Conservation (phyloP, 1,284 basidiomycete species). For the Sphaerobolus stellatus region DNA sequence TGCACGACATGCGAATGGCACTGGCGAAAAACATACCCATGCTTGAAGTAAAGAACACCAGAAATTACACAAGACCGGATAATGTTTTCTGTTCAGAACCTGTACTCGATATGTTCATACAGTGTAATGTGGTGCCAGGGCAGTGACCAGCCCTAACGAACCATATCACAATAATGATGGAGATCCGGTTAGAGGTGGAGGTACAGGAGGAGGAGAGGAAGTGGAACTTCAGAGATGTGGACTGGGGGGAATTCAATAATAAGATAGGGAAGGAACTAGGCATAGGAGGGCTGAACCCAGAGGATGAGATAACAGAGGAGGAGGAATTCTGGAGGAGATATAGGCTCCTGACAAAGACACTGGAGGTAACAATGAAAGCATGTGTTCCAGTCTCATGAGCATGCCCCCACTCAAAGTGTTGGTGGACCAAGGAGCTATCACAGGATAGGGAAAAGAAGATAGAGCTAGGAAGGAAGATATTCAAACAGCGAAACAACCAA, state of each 20-base stretch:
- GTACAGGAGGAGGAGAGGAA: not conserved
- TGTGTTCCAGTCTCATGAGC: not conserved
- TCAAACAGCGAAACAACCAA: not conserved
- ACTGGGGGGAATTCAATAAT: not conserved
- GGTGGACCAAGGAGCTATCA: not conserved
- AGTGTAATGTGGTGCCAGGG: not conserved
- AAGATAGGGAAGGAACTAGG: not conserved
- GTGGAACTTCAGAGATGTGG: not conserved
- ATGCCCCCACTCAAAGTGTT: not conserved
- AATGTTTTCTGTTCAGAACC: not conserved
- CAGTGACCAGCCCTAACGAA: not conserved
- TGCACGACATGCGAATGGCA: not conserved
- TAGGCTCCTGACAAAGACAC: not conserved
- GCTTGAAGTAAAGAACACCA: not conserved
- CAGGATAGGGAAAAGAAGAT: not conserved
- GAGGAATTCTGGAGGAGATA: not conserved
- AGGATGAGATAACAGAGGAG: not conserved
- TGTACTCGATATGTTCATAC: not conserved
- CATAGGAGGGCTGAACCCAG: not conserved
- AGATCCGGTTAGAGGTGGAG: not conserved
- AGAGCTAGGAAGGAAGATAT: not conserved
- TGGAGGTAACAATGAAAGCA: not conserved
- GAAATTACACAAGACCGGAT: not conserved
- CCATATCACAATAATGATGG: not conserved
- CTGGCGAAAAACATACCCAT: not conserved